A percentile compares a stretch with the other conserved stretches of the same genome.
These are phyloP conservation scores for Millerozyma acaciae DNA, from an alignment of 805 yeast genomes.

Conservation along the genomic window DNA sequence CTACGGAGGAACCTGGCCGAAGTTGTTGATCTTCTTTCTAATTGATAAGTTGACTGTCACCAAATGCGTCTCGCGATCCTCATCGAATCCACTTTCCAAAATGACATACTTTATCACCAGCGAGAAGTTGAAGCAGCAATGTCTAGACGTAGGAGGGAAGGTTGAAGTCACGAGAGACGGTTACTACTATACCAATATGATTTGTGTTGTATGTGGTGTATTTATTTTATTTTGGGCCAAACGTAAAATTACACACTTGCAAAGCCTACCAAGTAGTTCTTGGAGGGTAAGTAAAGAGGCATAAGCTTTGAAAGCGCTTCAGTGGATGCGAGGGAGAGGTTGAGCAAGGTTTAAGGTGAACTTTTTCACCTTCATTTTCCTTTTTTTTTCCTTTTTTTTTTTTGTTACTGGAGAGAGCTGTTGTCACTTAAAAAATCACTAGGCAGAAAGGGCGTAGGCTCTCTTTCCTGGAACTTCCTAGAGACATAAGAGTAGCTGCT, in stretches of 20 bases:
- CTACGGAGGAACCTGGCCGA: conserved; percentile 98
- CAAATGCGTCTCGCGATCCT: conserved; percentile 39
- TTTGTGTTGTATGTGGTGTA: conserved; percentile 70
- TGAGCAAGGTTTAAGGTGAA: too few species aligned
- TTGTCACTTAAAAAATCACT: conserved; percentile 38
- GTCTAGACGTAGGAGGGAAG: conserved; percentile 52
- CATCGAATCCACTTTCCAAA: conserved; percentile 1
- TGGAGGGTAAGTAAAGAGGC: conserved; percentile 58
- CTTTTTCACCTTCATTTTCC: too few species aligned
- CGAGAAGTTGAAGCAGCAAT: conserved; percentile 44
- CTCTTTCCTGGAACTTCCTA: conserved; percentile 31
- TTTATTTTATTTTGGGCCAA: conserved; percentile 65
- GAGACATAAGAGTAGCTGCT: conserved; percentile 36
- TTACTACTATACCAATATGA: conserved; percentile 68
- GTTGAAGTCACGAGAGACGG: conserved; percentile 68
- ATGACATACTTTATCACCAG: conserved; percentile 12
- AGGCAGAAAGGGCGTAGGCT: conserved; percentile 39
- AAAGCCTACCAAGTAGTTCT: conserved; percentile 64
- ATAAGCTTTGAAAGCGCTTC: background rate
- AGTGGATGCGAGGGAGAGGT: background rate
- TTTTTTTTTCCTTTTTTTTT: too few species aligned
- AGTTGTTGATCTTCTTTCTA: conserved; percentile 69
- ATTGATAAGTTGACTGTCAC: conserved; percentile 77
- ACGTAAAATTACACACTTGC: conserved; percentile 58
- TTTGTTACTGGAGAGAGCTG: too few species aligned